Evolutionary conservation across 2,329 filamentous ascomycete species (phyloP), one percentile per base, ranked within the genome.

Genomic region (Xylariaceae sp.): DNA sequence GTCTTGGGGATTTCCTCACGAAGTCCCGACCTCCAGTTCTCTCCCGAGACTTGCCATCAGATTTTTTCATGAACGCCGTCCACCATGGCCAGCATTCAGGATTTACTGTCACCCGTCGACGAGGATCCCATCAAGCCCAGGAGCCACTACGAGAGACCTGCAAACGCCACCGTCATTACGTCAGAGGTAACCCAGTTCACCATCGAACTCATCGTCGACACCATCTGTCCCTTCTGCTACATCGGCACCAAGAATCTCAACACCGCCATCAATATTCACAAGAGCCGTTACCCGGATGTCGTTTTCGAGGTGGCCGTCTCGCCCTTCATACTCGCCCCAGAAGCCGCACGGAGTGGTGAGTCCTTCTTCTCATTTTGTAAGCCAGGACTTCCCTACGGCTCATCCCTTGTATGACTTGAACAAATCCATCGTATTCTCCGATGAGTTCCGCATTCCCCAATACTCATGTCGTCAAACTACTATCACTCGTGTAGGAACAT

Each of bases 141-240:
- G 19, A 33, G 16, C 6, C 30, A 42, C 11, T 47, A 38, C 13
- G 31, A 39, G 24, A 11, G 12, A 32, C 26, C 18, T 34, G 4
- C 38, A 11, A 35, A 34, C 15, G 12, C 34, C 6, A 18, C 22
- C 17, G 15, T 32, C 18, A 26, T 15, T 18, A 12, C 17, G 26
- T 8, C 42, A 1, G 41, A 45, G 42, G 54, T 35, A 24, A 68
- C 39, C 4, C 46, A 54, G 37, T 61, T 73, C 49, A 58, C 57
- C 9, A 66, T 77, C 44, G 68, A 74, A 36, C 59, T 74, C 34
- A 70, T 74, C 49, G 60, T 69, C 29, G 74, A 78, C 53, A 64
- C 71, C 6, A 60, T 73, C 29, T 78, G 74, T 43, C 71, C 73
- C 3, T 76, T 71, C 63, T 75, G 70, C 50, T 78, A 73, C 50